These are phyloP conservation scores for Lyophyllum shimeji DNA, from an alignment of 768 basidiomycete genomes.

Conservation along the genomic window DNA sequence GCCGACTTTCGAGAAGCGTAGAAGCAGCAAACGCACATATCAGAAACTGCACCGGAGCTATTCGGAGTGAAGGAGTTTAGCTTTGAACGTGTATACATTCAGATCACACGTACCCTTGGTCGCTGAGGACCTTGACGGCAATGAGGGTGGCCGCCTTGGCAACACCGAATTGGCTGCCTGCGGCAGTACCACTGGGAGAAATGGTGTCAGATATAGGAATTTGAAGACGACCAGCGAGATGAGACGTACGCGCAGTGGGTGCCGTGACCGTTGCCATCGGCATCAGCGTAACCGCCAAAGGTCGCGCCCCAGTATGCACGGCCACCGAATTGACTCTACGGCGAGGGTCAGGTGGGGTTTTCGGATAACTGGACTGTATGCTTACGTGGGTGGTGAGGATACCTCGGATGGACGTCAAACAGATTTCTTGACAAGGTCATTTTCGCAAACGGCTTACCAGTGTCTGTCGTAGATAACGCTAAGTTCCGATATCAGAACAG, in stretches of 20 bases:
- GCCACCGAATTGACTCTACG: slow-evolving; percentile 37
- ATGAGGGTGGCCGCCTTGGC: slow-evolving; percentile 23
- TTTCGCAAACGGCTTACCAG: slow-evolving; percentile 9
- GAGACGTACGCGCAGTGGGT: slow-evolving; percentile 36
- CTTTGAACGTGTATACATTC: not conserved
- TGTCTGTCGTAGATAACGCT: slow-evolving; percentile 15
- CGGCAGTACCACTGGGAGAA: slow-evolving; percentile 29
- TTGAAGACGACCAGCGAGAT: not conserved
- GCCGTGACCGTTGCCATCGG: slow-evolving; percentile 36
- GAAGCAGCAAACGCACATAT: slow-evolving; percentile 3
- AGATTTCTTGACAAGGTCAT: not conserved
- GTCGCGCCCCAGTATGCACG: slow-evolving; percentile 41
- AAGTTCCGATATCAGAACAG: not conserved
- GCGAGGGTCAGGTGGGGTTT: slow-evolving; percentile 18
- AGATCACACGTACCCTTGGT: not conserved
- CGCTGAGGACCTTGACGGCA: slow-evolving; percentile 16
- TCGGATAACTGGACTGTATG: not conserved
- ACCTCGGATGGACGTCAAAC: not conserved
- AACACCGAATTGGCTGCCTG: slow-evolving; percentile 33
- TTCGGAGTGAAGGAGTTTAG: not conserved
- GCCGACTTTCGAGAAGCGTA: not conserved
- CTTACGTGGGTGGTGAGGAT: slow-evolving; percentile 9
- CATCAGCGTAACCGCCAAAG: slow-evolving; percentile 34
- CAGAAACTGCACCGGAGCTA: slow-evolving; percentile 10
- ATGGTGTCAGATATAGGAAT: not conserved